Evolutionary conservation across 805 yeast genomes (phyloP).

Genomic region (Pichia rugopelliculosa): DNA sequence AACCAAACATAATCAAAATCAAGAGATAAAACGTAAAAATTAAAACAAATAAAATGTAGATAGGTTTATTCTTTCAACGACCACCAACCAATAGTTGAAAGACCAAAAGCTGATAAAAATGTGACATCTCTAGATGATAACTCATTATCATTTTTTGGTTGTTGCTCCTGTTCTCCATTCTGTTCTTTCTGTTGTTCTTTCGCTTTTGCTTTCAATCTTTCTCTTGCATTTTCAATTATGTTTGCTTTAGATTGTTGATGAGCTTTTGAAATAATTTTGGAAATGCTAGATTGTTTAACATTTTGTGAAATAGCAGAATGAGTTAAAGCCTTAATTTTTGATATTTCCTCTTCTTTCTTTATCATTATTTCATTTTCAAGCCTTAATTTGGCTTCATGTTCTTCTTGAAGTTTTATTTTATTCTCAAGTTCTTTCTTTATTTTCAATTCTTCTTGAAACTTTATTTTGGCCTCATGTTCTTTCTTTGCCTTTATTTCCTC

Average conservation of each 20-base stretch:
- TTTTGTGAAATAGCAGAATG: background rate
- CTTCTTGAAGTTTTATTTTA: background rate
- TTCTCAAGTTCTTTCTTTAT: background rate
- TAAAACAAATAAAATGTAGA: background rate
- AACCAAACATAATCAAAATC: background rate
- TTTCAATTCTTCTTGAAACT: background rate
- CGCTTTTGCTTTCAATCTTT: constrained; percentile 5
- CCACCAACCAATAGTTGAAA: constrained; percentile 30
- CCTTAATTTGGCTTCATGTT: background rate
- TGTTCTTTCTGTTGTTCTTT: constrained; percentile 4
- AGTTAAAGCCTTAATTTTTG: background rate
- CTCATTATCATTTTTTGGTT: constrained; percentile 3
- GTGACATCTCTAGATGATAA: constrained; percentile 14
- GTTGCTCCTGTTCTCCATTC: constrained; percentile 3
- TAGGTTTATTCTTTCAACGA: constrained; percentile 14
- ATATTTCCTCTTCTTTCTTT: background rate
- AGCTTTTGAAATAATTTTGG: background rate
- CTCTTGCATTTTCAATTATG: constrained; percentile 10
- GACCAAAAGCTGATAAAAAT: constrained; percentile 23
- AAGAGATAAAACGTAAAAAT: background rate
- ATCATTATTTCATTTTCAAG: no score
- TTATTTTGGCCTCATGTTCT: background rate
- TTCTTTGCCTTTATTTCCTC: background rate
- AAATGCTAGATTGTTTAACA: background rate
- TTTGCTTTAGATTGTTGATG: constrained; percentile 9